Evolutionary conservation across 768 basidiomycete genomes (phyloP), one percentile per base, ranked within the genome.

Genomic region (Collybiopsis luxurians): DNA sequence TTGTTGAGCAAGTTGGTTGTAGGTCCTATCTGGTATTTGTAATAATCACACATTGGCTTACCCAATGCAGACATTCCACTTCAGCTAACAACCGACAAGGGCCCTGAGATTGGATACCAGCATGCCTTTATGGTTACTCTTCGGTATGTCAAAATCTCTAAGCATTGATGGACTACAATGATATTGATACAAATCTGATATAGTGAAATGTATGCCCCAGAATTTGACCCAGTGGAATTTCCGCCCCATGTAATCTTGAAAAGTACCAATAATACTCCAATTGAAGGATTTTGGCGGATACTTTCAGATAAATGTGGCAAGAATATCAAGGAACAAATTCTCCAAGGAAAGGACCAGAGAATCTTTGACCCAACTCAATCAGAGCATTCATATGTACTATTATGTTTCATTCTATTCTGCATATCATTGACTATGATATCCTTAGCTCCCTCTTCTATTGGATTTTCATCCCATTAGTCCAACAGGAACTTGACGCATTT

Each of bases 221-320:
- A 68, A 3, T 53, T 63, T 40, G 57, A 55, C 26, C 11, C 44
- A 1, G 52, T 54, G 9, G 46, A 57, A 19, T 61, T 51, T 28
- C 63, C 64, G 10, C 55, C 67, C 15, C 45, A 57, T 24, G 39
- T 62, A 17, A 56, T 63, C 23, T 23, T 69, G 11, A 54, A 55
- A n/a, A 67, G 66, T 55, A 57, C 57, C 17, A 48, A 60, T 43
- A 69, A 69, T 43, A 69, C 64, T 3, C 61, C 64, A 1, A 65
- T 65, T 27, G 66, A 69, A 57, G 62, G 63, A 17, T 57, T 63
- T 9, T 69, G 68, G 66, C 57, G 57, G 36, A 64, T 63, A 57
- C 48, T 61, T 11, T 58, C 49, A 2, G 56, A 66, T 38, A 58
- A 40, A 30, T 42, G 27, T 34, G 63, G 63, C n/a, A 47, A 39